Percentiles rank a stretch among this genome's conserved stretches.
Evolutionary conservation across 176 grass and related monocot species (phyloP).

Genomic region (Oryza meyeriana): DNA sequence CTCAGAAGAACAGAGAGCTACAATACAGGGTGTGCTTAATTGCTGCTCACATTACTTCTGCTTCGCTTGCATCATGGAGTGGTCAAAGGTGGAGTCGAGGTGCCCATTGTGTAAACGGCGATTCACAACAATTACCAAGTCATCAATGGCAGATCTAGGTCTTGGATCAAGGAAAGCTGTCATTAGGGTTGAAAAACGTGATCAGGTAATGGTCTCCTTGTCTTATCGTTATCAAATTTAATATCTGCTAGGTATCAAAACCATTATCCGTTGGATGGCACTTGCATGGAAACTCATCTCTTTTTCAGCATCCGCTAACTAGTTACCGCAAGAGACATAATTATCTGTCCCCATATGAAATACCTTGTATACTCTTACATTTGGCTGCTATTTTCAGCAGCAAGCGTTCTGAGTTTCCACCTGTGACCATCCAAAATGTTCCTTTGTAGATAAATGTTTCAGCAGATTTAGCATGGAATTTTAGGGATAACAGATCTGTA

Average conservation of each 20-base stretch:
- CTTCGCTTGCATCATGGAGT: constrained; percentile 72
- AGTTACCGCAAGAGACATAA: not conserved
- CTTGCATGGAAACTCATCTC: not conserved
- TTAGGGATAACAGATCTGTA: constrained; percentile 1
- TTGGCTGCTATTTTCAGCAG: not conserved
- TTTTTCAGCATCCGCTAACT: not conserved
- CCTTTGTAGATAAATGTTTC: not conserved
- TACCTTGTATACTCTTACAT: not conserved
- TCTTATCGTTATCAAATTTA: not conserved
- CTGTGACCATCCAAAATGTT: constrained; percentile 4
- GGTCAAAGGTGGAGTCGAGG: constrained; percentile 77
- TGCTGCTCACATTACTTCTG: constrained; percentile 85
- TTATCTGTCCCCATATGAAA: not conserved
- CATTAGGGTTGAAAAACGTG: constrained; percentile 62
- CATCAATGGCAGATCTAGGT: constrained; percentile 48
- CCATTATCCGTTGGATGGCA: not conserved
- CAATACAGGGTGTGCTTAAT: constrained; percentile 63
- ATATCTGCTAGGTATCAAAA: not conserved
- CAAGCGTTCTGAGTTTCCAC: not conserved
- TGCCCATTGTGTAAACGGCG: constrained; percentile 76
- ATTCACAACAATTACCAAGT: constrained; percentile 68
- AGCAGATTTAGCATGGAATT: not conserved
- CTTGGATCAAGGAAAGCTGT: constrained; percentile 49
- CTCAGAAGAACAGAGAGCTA: constrained; percentile 60
- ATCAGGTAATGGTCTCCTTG: constrained; percentile 60